Evolutionary conservation across 2,329 filamentous ascomycete species (phyloP).

Genomic region (Ophiostoma quercus): DNA sequence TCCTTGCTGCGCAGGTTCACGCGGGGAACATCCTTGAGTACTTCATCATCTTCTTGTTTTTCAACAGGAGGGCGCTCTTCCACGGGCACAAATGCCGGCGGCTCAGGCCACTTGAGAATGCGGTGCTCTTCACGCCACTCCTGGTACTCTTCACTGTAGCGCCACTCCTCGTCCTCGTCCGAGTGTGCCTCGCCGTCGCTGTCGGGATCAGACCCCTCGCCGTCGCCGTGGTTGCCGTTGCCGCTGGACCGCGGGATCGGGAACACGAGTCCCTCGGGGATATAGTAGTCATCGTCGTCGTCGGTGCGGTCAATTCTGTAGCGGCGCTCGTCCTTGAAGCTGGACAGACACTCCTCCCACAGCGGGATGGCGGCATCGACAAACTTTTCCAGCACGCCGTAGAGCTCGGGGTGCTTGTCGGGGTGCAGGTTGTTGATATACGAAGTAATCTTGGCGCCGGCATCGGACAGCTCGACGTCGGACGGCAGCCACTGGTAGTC

Average conservation of each 20-base stretch:
- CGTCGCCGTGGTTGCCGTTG: constrained; percentile 10
- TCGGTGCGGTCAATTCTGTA: not conserved
- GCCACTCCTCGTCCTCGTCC: constrained; percentile 1
- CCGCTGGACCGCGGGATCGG: constrained; percentile 7
- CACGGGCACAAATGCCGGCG: constrained; percentile 18
- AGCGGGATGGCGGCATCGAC: constrained; percentile 37
- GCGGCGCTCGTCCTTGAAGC: constrained; percentile 20
- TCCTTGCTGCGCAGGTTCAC: constrained; percentile 17
- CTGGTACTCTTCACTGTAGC: constrained; percentile 19
- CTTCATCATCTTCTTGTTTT: not conserved
- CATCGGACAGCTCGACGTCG: constrained; percentile 34
- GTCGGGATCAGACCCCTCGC: constrained; percentile 17
- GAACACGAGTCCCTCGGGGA: constrained; percentile 22
- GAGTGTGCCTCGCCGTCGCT: constrained; percentile 18
- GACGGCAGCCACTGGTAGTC: constrained; percentile 37
- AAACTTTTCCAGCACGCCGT: constrained; percentile 36
- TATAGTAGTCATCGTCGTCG: constrained; percentile 23
- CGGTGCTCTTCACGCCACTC: constrained; percentile 19
- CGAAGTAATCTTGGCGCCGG: constrained; percentile 36
- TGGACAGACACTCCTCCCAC: constrained; percentile 36
- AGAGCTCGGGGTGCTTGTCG: constrained; percentile 32
- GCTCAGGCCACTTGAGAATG: constrained; percentile 24
- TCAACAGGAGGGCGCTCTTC: constrained; percentile 8
- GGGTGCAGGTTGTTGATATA: constrained; percentile 46
- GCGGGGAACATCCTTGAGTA: not conserved